Conservation (phyloP, 805 yeast genomes). For the Candida alai region DNA sequence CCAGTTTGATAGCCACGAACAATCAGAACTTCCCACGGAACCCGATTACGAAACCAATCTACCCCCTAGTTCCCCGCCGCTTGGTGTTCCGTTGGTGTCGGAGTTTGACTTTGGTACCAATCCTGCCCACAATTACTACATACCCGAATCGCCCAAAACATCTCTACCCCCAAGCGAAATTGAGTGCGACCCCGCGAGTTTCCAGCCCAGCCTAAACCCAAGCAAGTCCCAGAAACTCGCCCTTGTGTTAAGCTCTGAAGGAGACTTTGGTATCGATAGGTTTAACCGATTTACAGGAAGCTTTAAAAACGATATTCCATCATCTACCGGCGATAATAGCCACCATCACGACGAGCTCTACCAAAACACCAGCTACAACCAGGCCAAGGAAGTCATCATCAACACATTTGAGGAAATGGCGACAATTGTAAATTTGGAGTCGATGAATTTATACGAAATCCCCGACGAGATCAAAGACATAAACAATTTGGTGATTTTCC, state of each 20-base stretch:
- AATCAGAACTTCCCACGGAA: slow-evolving; percentile 17
- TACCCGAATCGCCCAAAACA: slow-evolving; percentile 12
- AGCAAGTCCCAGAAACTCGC: not conserved
- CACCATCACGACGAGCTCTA: slow-evolving; percentile 16
- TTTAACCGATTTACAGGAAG: slow-evolving; percentile 36
- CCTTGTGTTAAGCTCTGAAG: slow-evolving; percentile 26
- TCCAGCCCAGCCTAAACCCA: not conserved
- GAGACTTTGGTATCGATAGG: slow-evolving; percentile 50
- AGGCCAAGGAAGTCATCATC: slow-evolving; percentile 41
- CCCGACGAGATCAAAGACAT: slow-evolving; percentile 60
- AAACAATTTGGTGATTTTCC: slow-evolving; percentile 48
- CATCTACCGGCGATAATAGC: slow-evolving; percentile 23
- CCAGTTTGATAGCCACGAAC: slow-evolving; percentile 11
- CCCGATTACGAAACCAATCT: slow-evolving; percentile 15
- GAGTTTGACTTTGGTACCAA: slow-evolving; percentile 28
- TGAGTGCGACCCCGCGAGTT: not conserved
- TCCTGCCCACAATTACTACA: not conserved
- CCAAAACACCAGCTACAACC: slow-evolving; percentile 10
- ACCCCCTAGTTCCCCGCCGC: slow-evolving; percentile 40
- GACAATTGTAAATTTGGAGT: slow-evolving; percentile 45
- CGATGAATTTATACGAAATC: slow-evolving; percentile 42
- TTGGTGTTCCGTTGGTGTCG: slow-evolving; percentile 26
- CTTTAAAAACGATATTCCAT: slow-evolving; percentile 19
- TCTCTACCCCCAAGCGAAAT: not conserved
- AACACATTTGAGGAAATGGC: slow-evolving; percentile 45